These are phyloP conservation scores for Podochytrium sp. DNA, from an alignment of 192 early-diverging fungal genomes.

Conservation along the genomic window DNA sequence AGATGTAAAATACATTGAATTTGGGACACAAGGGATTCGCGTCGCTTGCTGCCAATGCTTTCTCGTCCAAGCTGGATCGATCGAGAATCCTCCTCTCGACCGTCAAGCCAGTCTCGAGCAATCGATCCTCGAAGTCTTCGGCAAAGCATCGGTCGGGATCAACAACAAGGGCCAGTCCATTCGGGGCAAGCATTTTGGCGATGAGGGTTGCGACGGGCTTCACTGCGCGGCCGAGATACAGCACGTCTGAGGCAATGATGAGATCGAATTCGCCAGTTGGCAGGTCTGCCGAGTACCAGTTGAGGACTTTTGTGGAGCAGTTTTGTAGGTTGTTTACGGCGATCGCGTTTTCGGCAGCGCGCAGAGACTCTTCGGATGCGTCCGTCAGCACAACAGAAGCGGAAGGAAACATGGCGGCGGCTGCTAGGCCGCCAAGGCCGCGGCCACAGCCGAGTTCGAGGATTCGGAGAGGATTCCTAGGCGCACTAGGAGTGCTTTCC, in stretches of 20 bases:
- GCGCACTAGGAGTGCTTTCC: too few species aligned
- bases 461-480: background rate
- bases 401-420: background rate
- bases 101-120: background rate
- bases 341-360: background rate
- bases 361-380: background rate
- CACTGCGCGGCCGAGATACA: slow-evolving; percentile 1
- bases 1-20: background rate
- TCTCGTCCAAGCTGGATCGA: background rate
- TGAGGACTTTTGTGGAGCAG: background rate
- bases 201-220: background rate
- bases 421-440: background rate
- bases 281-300: background rate
- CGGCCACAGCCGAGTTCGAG: slow-evolving; percentile 10
- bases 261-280: background rate
- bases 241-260: slow-evolving; percentile 5
- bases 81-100: background rate
- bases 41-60: background rate
- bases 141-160: slow-evolving; percentile 16
- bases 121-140: background rate
- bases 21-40: background rate
- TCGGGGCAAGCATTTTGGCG: background rate
- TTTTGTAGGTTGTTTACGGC: background rate
- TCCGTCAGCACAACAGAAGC: slow-evolving; percentile 3
- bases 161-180: background rate